Base-by-base conservation (phyloP, 2,329 filamentous ascomycete genomes). In the Diaporthe australafricana region DNA sequence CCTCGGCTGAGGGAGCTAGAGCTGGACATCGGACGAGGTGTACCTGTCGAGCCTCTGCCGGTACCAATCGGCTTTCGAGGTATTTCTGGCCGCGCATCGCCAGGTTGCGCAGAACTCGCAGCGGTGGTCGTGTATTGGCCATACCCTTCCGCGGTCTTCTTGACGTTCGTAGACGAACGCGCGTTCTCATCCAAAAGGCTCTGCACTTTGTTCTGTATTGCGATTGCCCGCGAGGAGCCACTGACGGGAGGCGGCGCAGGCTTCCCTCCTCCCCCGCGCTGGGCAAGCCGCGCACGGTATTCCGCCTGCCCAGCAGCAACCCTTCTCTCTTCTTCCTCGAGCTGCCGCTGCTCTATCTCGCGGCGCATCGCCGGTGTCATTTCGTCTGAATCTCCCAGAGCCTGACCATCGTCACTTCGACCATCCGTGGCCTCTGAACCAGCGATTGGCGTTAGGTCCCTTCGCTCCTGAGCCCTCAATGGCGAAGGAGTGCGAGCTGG, bases 151-250 rank as follows among this genome's bases (percentile, higher is more conserved):
- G 95, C 95, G 0, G 94, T 98, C 63, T 86, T 83, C 75, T 91
- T 90, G 35, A 89, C 88, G 17, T 84, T 83, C 1, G 87, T 79
- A 0, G 86, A 83, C 6, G 90, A 86, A 75, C 87, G 90, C 76
- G 90, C 90, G 50, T 92, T 94, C 78, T 98, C 95, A 73, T 91
- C 92, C 20, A 99, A 84, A 63, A 98, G 85, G 63, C 90, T 94
- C 83, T 97, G 94, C 69, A 99, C 94, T 75, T 96, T 92, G 78
- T 94, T 95, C 80, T 98, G 95, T 77, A 99, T 99, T 32, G 92
- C 93, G n/a, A 91, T 89, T 22, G 95, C 94, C 52, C 91, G 87
- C 17, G 90, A 89, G 3, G 89, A 82, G 60, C 87, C 86, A n/a
- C 86, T 89, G 78, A 87, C 87, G 70, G 87, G 89, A 70, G 82